These are phyloP conservation scores for Fennellomyces sp. DNA, from an alignment of 371 early-diverging fungal species.

Conservation along the genomic window DNA sequence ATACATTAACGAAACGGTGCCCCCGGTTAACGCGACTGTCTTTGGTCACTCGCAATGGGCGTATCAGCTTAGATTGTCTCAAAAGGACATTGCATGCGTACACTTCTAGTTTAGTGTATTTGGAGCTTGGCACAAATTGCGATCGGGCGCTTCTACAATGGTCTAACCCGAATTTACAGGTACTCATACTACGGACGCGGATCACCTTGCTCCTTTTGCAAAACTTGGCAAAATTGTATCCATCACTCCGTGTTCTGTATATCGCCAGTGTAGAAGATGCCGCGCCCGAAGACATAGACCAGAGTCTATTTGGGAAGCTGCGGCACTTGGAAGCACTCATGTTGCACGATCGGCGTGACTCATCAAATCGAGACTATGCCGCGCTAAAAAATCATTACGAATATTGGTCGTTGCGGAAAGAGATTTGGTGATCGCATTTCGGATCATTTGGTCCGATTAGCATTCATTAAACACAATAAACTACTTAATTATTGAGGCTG, in stretches of 20 bases:
- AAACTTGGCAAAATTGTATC: not conserved
- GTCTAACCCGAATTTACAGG: not conserved
- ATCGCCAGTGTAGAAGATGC: not conserved
- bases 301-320: not conserved
- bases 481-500: not conserved
- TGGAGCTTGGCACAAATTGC: not conserved
- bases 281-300: not conserved
- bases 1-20: not conserved
- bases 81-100: not conserved
- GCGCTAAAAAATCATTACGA: slow-evolving; percentile 4
- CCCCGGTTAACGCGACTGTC: not conserved
- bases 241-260: not conserved
- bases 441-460: not conserved
- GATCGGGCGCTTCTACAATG: not conserved
- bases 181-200: not conserved
- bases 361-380: not conserved
- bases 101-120: too few species aligned
- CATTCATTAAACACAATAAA: not conserved
- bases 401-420: not conserved
- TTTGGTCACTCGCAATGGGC: not conserved
- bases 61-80: not conserved
- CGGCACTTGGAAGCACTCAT: slow-evolving; percentile 7
- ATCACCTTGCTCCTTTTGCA: not conserved
- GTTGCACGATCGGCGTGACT: not conserved
- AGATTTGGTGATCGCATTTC: slow-evolving; percentile 1